Evolutionary conservation across 2,329 filamentous ascomycete genomes (phyloP).

Genomic region (Pseudocercospora macadamiae): DNA sequence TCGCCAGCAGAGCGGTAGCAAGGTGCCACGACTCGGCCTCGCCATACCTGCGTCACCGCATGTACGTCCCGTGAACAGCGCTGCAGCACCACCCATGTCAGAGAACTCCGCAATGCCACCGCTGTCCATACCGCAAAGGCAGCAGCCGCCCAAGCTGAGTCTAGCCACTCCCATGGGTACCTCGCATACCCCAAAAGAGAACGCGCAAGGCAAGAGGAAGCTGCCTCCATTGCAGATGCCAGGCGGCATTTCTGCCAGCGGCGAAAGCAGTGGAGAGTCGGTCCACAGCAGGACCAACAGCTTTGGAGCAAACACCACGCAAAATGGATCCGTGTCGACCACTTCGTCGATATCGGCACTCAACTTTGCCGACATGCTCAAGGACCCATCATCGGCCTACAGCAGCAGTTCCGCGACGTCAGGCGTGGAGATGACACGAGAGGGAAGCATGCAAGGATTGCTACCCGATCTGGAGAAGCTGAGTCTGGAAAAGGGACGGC

Average conservation of each 20-base stretch:
- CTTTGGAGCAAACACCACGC: slow-evolving; percentile 73
- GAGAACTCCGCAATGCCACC: slow-evolving; percentile 38
- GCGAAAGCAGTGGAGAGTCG: slow-evolving; percentile 71
- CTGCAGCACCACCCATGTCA: slow-evolving; percentile 41
- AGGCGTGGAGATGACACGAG: slow-evolving; percentile 73
- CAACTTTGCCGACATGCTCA: slow-evolving; percentile 76
- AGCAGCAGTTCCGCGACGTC: slow-evolving; percentile 37
- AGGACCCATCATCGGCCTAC: slow-evolving; percentile 84
- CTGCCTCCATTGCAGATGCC: slow-evolving; percentile 56
- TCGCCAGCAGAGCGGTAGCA: slow-evolving; percentile 40
- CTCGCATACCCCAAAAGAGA: slow-evolving; percentile 67
- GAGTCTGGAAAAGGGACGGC: slow-evolving; percentile 78
- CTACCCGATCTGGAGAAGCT: slow-evolving; percentile 78
- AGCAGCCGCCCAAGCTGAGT: slow-evolving; percentile 76
- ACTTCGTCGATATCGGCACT: slow-evolving; percentile 84
- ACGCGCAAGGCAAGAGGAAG: slow-evolving; percentile 17
- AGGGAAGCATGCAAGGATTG: slow-evolving; percentile 76
- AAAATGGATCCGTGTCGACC: slow-evolving; percentile 80
- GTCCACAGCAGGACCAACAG: slow-evolving; percentile 82
- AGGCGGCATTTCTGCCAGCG: slow-evolving; percentile 65
- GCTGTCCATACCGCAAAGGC: slow-evolving; percentile 51
- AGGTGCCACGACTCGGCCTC: slow-evolving; percentile 75
- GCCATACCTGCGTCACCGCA: slow-evolving; percentile 88
- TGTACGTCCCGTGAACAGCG: slow-evolving; percentile 67
- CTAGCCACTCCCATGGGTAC: slow-evolving; percentile 88